Conservation (phyloP, 208 protist genomes). For the Phytomonas sp. region DNA sequence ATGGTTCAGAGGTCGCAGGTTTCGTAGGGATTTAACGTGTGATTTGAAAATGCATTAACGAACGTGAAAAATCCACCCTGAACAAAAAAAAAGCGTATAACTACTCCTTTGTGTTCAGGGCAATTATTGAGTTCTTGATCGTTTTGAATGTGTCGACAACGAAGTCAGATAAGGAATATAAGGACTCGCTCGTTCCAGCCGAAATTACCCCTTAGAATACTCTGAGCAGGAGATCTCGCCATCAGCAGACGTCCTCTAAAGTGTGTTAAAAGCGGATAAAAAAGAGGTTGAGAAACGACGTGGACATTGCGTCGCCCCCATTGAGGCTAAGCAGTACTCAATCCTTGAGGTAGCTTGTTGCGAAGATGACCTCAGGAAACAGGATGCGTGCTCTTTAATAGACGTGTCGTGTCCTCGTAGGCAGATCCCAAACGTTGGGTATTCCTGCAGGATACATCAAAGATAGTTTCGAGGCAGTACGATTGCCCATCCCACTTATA, state of each 20-base stretch:
- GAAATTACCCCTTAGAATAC: conserved; percentile 22
- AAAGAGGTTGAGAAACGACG: conserved; percentile 48
- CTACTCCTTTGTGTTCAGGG: conserved; percentile 33
- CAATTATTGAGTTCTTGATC: conserved; percentile 49
- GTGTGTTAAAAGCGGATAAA: conserved; percentile 44
- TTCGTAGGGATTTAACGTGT: conserved; percentile 10
- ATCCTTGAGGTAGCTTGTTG: conserved; percentile 58
- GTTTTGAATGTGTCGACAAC: conserved; percentile 56
- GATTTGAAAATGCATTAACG: background rate
- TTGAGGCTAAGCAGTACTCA: conserved; percentile 69
- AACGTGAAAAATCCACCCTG: conserved; percentile 31
- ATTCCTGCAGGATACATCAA: conserved; percentile 36
- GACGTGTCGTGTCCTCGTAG: conserved; percentile 35
- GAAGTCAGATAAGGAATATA: conserved; percentile 13
- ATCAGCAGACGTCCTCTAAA: conserved; percentile 46
- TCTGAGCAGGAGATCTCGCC: conserved; percentile 23
- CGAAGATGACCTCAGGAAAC: conserved; percentile 51
- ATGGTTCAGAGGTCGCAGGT: conserved; percentile 18
- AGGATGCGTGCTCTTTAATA: conserved; percentile 35
- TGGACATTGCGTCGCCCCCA: conserved; percentile 40
- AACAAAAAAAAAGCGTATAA: conserved; percentile 39
- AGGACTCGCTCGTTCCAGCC: conserved; percentile 9
- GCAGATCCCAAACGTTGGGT: conserved; percentile 44
- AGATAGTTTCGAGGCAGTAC: conserved; percentile 49
- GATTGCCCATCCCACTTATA: conserved; percentile 39